Evolutionary conservation across 2,329 filamentous ascomycete genomes (phyloP), one percentile per base, ranked within the genome.

Genomic region (Fusarium cicatricum): DNA sequence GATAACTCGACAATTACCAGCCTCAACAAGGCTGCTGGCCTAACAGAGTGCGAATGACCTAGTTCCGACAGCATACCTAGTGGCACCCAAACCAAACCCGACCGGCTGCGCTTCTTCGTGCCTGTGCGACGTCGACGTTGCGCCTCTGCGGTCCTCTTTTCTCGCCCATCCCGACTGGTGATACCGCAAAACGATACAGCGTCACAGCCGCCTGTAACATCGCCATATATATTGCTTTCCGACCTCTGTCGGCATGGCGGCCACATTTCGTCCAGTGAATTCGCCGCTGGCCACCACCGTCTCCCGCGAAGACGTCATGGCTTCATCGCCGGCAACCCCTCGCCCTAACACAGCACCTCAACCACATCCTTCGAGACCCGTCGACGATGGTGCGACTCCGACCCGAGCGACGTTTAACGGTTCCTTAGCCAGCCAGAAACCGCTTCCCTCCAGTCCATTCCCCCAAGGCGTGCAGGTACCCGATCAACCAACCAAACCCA

Each of bases 371-470:
- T 43, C 65, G 39, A 67, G 62, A 43, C 41, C 66, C 19, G 62
- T 69, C 61, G 81, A 82, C 55, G 82, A 85, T 58, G 74, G 74
- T 46, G 72, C 82, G 55, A 90, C 89, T 2, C 88, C 89, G 0
- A 90, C 88, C 21, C 82, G 85, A 71, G 77, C 82, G 34, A 82
- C 75, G 21, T 86, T 86, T 53, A 70, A 74, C 49, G 67, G 64
- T 45, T 69, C 71, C 36, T 66, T 81, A 51, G 71, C 78, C 11
- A 75, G 72, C 32, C 84, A 87, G 64, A 80, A 81, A 60, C 83
- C 83, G 4, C 75, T 85, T 16, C 85, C 83, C 9, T 76, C 76
- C 6, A 80, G 80, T 36, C 75, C 82, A 41, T 86, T 81, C 58
- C 82, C 79, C 15, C 78, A 80, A 58, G 78, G 76, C 34, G 76